A percentile compares a stretch with the other conserved stretches of the same genome.
phyloP scores from a whole-genome alignment of 2,329 filamentous ascomycete species.

The Paracoccidioides brasiliensis region DNA sequence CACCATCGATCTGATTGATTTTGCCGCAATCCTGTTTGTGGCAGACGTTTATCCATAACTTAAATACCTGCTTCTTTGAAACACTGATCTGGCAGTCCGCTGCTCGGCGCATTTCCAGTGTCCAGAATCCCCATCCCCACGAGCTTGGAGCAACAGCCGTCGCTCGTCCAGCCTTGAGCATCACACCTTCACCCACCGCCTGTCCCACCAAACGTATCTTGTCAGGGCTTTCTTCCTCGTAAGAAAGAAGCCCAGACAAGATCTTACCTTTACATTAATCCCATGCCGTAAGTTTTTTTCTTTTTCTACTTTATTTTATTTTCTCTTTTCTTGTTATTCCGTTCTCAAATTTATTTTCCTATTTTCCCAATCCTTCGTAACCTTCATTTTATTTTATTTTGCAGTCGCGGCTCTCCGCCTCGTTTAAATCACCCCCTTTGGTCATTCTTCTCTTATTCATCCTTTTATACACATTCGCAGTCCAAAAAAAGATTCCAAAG shows the following conservation, averaged over 20 bases:
- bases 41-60: not conserved
- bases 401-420: not conserved
- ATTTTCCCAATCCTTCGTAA: not conserved
- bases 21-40: not conserved
- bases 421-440: not conserved
- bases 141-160: not conserved
- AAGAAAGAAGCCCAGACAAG: slow-evolving; percentile 6
- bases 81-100: not conserved
- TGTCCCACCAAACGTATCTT: slow-evolving; percentile 9
- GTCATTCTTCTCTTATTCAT: not conserved
- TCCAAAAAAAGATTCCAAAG: not conserved
- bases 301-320: not conserved
- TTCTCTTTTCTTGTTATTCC: slow-evolving; percentile 1
- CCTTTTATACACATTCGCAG: not conserved
- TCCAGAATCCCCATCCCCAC: not conserved
- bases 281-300: slow-evolving; percentile 13
- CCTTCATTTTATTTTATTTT: not conserved
- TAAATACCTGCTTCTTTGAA: not conserved
- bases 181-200: slow-evolving; percentile 3
- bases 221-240: slow-evolving; percentile 3
- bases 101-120: not conserved
- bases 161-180: not conserved
- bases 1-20: not conserved
- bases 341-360: not conserved
- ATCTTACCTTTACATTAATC: slow-evolving; percentile 7